Conservation (phyloP, 2,329 filamentous ascomycete genomes). For the Proliferodiscus dingleyae region DNA sequence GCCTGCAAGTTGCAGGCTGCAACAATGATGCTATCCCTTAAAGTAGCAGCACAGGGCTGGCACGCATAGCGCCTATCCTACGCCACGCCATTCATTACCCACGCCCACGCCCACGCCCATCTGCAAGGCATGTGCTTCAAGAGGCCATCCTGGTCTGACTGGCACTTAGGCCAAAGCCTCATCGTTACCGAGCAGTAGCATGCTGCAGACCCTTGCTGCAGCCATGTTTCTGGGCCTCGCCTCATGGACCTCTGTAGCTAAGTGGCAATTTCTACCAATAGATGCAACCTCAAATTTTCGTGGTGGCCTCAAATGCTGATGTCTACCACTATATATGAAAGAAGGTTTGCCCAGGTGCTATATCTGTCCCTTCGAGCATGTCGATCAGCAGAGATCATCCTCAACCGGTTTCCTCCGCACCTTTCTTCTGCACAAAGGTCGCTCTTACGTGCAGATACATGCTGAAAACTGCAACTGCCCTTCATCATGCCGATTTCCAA, state of each 20-base stretch:
- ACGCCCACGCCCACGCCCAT: too few relatives aligned
- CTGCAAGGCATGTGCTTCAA: too few relatives aligned
- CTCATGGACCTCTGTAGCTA: background rate
- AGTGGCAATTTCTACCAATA: background rate
- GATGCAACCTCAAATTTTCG: background rate
- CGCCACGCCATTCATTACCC: too few relatives aligned
- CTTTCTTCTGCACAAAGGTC: slow-evolving; percentile 1
- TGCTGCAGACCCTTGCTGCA: background rate
- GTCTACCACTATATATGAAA: background rate
- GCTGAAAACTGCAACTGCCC: slow-evolving; percentile 7
- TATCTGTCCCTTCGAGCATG: background rate
- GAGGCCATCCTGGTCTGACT: too few relatives aligned
- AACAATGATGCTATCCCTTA: too few relatives aligned
- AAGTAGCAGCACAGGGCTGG: too few relatives aligned
- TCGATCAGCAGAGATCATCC: slow-evolving; percentile 2
- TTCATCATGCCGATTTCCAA: background rate
- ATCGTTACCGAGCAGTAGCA: background rate
- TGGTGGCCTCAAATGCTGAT: background rate
- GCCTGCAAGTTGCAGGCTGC: too few relatives aligned
- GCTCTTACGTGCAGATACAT: slow-evolving; percentile 2
- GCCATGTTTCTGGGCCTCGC: background rate
- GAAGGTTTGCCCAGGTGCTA: background rate
- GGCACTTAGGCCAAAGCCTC: background rate
- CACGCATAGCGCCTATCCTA: too few relatives aligned
- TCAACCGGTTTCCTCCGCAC: background rate